phyloP scores from a whole-genome alignment of 2,329 filamentous ascomycete genomes.

The Daldinia sp. region DNA sequence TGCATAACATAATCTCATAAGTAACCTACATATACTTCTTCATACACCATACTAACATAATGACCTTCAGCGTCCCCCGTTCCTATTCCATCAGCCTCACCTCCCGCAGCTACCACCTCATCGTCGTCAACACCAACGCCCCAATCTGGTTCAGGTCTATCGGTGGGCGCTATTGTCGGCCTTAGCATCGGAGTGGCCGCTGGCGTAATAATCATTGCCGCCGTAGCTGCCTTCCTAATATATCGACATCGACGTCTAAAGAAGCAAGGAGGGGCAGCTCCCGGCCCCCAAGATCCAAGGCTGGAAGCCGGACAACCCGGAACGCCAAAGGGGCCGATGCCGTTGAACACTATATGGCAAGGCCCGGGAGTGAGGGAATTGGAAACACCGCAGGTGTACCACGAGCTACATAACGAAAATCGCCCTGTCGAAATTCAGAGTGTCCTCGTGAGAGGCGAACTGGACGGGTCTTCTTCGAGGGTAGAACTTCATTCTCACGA shows the following conservation, averaged over 20 bases:
- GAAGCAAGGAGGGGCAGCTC: background rate
- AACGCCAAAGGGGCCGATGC: constrained; percentile 4
- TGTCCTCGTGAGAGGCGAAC: constrained; percentile 22
- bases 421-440: constrained; percentile 24
- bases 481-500: constrained; percentile 24
- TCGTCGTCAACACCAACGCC: constrained; percentile 9
- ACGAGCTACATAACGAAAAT: constrained; percentile 21
- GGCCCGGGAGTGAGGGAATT: constrained; percentile 24
- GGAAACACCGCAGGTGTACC: constrained; percentile 17
- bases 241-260: constrained; percentile 19
- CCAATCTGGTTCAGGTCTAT: constrained; percentile 17
- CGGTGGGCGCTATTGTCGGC: constrained; percentile 30
- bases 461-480: constrained; percentile 15
- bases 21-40: background rate
- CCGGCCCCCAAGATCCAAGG: constrained; percentile 3
- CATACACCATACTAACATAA: constrained; percentile 2
- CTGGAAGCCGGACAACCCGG: background rate
- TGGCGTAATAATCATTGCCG: constrained; percentile 21
- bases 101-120: constrained; percentile 3
- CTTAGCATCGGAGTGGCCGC: constrained; percentile 32
- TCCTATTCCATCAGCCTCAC: constrained; percentile 14
- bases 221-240: constrained; percentile 20
- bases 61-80: constrained; percentile 8
- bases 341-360: constrained; percentile 23
- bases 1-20: background rate